Evolutionary conservation across 176 grass and related monocot species (phyloP), one percentile per base, ranked within the genome.

Genomic region (Chrysopogon serrulatus): DNA sequence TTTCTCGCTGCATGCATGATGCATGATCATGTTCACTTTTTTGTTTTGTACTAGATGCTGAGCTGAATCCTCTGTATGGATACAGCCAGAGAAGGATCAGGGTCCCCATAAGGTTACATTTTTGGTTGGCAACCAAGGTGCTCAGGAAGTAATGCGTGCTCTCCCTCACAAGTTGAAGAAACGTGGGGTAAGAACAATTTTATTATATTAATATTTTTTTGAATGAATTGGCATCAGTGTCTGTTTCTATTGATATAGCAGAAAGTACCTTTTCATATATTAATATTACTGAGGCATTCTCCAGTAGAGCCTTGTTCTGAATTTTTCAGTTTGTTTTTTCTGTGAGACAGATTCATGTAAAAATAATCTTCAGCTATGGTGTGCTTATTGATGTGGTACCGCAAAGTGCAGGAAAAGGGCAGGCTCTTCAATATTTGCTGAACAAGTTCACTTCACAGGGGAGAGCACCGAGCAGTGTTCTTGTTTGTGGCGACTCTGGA

Each of bases 391-490:
- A 95, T 65, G 73, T 95, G 70, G 77, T 95, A 83, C 82, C 93
- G 17, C 87, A 88, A 88, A 90, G 86, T 37, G 93, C 93, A 63
- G 93, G 90, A 44, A 96, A 96, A 70, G 93, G 90, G 64, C 88
- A 96, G 43, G 90, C 93, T 74, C 93, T 96, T 86, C 88, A 88
- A 39, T 93, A 96, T 80, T 86, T 96, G 82, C 86, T 96, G 49
- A 91, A 87, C 80, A 96, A 92, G 82, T 89, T 96, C 36, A 76
- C 41, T 32, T 90, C 83, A 60, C 76, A 44, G 48, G 80, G 93
- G 26, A 96, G 80, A 86, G 65, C 70, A 64, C 93, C 93, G 2
- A 69, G 43, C 34, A 93, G 87, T 78, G 93, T 79, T 73, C 93
- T 93, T 89, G 93, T 86, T 84, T 96, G 90, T 53, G 93, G 93